These are phyloP conservation scores for Saccharomycopsis phalli DNA, from an alignment of 1,139 yeast genomes.

Conservation along the genomic window DNA sequence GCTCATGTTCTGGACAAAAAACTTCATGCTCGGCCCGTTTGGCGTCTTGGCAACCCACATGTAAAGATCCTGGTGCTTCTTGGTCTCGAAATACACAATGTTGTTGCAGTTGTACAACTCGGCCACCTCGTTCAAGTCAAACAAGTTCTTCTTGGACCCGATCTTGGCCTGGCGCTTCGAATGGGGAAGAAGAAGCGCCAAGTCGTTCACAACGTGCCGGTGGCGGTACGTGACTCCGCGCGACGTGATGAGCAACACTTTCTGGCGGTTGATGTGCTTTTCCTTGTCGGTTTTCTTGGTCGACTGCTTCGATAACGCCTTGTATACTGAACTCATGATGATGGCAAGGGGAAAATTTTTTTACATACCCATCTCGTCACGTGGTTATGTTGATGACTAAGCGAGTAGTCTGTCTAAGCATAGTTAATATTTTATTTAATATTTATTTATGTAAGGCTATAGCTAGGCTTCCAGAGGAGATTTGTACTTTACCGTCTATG, in stretches of 20 bases:
- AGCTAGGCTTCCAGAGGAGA: too few species aligned
- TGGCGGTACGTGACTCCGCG: slow-evolving; percentile 94
- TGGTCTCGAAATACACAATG: slow-evolving; percentile 86
- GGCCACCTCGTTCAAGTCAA: slow-evolving; percentile 89
- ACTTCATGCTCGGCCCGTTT: slow-evolving; percentile 94
- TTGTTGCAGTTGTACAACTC: slow-evolving; percentile 97
- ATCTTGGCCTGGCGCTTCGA: slow-evolving; percentile 94
- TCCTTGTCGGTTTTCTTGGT: slow-evolving; percentile 35
- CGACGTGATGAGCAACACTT: slow-evolving; percentile 80
- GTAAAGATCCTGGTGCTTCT: slow-evolving; percentile 93
- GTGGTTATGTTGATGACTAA: too few species aligned
- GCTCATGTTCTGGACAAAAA: slow-evolving; percentile 89
- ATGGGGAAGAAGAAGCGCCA: slow-evolving; percentile 77
- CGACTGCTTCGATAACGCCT: slow-evolving; percentile 52
- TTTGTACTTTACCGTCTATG: too few species aligned
- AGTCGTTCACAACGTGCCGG: slow-evolving; percentile 84
- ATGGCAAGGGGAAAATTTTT: too few species aligned
- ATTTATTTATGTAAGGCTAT: too few species aligned
- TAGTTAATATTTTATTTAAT: too few species aligned
- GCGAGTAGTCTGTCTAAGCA: too few species aligned
- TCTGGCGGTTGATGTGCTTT: slow-evolving; percentile 63
- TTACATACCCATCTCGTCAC: neutral
- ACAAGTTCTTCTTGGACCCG: slow-evolving; percentile 84
- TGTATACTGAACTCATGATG: slow-evolving; percentile 55
- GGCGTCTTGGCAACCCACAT: slow-evolving; percentile 95